Percentiles rank a stretch among this genome's conserved stretches.
phyloP scores from a whole-genome alignment of 139 green algal genomes.

The Deuterostichococcus epilithicus region DNA sequence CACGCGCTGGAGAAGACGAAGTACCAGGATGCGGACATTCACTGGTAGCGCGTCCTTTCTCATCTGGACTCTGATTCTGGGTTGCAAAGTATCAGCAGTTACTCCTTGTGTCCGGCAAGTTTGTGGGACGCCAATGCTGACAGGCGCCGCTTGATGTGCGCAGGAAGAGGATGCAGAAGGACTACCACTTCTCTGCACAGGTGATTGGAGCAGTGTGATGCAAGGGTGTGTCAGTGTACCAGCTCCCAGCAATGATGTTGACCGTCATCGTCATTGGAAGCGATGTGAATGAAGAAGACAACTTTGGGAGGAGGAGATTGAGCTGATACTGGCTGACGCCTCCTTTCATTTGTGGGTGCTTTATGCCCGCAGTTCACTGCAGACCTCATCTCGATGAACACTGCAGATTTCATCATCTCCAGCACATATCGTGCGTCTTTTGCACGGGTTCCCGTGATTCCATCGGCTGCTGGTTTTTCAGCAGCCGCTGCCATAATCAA shows the following conservation, averaged over 20 bases:
- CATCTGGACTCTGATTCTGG: slow-evolving; percentile 1
- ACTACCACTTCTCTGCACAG: slow-evolving; percentile 90
- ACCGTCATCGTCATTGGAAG: too few relatives aligned
- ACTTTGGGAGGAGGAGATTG: too few relatives aligned
- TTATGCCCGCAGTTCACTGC: slow-evolving; percentile 76
- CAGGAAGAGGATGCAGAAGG: slow-evolving; percentile 38
- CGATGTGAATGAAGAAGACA: too few relatives aligned
- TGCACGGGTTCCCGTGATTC: too few relatives aligned
- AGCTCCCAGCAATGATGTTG: too few relatives aligned
- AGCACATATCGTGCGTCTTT: slow-evolving; percentile 12
- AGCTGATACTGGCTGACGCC: too few relatives aligned
- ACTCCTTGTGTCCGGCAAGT: background rate
- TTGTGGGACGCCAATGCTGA: background rate
- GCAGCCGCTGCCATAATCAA: too few relatives aligned
- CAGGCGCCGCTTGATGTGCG: background rate
- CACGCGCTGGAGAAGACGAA: slow-evolving; percentile 88
- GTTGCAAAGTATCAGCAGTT: background rate
- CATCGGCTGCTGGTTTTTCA: too few relatives aligned
- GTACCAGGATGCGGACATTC: slow-evolving; percentile 70
- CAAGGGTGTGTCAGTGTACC: too few relatives aligned
- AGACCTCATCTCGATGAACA: slow-evolving; percentile 82
- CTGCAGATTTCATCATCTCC: slow-evolving; percentile 77
- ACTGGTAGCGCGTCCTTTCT: too few relatives aligned
- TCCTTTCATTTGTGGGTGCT: too few relatives aligned
- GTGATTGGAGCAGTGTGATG: too few relatives aligned